These are phyloP conservation scores for Didymella exigua DNA, from an alignment of 2,329 filamentous ascomycete genomes.

Conservation along the genomic window DNA sequence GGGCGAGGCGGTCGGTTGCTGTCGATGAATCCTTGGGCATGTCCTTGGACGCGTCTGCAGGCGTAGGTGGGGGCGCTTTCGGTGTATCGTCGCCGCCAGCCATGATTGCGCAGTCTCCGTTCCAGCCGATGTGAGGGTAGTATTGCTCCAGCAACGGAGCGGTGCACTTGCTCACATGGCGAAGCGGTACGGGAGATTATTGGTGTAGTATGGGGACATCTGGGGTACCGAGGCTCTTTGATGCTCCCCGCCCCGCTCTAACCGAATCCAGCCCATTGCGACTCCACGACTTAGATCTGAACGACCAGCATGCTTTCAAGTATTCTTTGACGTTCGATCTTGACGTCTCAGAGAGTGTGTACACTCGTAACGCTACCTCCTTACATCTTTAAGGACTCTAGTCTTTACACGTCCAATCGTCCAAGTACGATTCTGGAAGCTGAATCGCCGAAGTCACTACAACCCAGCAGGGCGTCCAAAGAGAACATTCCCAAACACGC, in stretches of 20 bases:
- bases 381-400: background rate
- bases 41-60: constrained; percentile 29
- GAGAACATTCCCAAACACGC: background rate
- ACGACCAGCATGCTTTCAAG: background rate
- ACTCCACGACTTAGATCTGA: background rate
- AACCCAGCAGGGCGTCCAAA: background rate
- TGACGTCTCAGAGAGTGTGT: too few species aligned
- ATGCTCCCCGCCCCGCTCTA: constrained; percentile 26
- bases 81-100: constrained; percentile 21
- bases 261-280: constrained; percentile 9
- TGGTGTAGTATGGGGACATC: constrained; percentile 24
- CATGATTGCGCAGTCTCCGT: constrained; percentile 20
- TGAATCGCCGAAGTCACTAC: background rate
- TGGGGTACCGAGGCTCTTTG: constrained; percentile 38
- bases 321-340: background rate
- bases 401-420: background rate
- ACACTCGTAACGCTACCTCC: too few species aligned
- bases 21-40: constrained; percentile 27
- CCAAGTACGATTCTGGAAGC: background rate
- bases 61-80: constrained; percentile 11
- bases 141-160: constrained; percentile 22
- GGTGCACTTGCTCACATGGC: constrained; percentile 26
- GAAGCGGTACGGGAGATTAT: background rate
- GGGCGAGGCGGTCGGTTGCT: constrained; percentile 54
- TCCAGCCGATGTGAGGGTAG: background rate